phyloP scores from a whole-genome alignment of 1,284 basidiomycete species.

The Ceratobasidium sp. region DNA sequence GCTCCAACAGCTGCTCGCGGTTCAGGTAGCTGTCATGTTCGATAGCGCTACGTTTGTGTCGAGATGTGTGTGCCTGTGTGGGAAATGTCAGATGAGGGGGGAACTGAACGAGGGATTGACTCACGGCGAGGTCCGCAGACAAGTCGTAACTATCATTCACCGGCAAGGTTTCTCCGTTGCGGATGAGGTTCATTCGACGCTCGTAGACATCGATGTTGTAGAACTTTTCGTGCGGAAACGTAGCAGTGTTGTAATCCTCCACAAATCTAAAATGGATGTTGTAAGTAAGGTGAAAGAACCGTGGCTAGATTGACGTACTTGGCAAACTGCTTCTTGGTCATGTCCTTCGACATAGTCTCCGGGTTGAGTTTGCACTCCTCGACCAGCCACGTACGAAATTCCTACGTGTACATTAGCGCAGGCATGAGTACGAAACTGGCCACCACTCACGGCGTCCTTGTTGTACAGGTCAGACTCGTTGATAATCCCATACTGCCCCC shows the following conservation, averaged over 20 bases:
- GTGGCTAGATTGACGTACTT: conserved; percentile 60
- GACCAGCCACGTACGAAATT: conserved; percentile 90
- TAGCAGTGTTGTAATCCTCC: conserved; percentile 92
- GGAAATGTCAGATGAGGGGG: background rate
- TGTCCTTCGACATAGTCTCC: conserved; percentile 83
- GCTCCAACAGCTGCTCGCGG: conserved; percentile 79
- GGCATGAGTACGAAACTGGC: background rate
- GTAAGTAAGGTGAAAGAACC: background rate
- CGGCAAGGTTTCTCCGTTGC: conserved; percentile 80
- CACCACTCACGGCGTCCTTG: conserved; percentile 63
- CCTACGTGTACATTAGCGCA: conserved; percentile 55
- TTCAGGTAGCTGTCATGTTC: conserved; percentile 78
- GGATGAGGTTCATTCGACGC: conserved; percentile 79
- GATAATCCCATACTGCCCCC: conserved; percentile 90
- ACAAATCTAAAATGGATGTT: conserved; percentile 50
- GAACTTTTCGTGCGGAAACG: conserved; percentile 90
- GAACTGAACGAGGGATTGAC: background rate
- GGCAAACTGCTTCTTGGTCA: conserved; percentile 83
- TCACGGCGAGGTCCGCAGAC: conserved; percentile 73
- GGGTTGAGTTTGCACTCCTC: conserved; percentile 90
- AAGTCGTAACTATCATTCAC: conserved; percentile 76
- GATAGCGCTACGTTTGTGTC: conserved; percentile 67
- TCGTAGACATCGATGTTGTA: conserved; percentile 87
- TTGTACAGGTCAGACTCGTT: conserved; percentile 81
- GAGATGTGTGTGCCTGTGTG: conserved; percentile 64